Evolutionary conservation across 2,329 filamentous ascomycete species (phyloP), one percentile per base, ranked within the genome.

Genomic region (Ambrosiella beaveri): DNA sequence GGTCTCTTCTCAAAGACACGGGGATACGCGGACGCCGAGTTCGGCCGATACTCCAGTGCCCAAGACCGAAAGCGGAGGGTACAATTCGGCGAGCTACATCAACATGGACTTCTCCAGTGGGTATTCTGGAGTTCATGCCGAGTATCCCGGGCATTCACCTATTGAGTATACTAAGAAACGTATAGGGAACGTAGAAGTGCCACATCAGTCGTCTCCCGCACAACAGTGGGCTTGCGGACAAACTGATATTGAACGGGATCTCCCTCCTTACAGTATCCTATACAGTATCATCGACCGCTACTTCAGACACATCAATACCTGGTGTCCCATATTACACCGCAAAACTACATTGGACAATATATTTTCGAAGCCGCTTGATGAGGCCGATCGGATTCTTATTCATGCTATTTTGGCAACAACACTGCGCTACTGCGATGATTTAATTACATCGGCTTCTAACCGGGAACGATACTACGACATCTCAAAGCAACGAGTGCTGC

Each of bases 321-420:
- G 85, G 84, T 95, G 88, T 66, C 89, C 90, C 0, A 93, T 95
- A 27, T 73, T 95, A n/a, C 88, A 95, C 69, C 81, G 88, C 19
- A 82, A 86, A 65, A 82, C 85, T 3, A 95, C 88, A 0, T 70
- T 95, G 7, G 86, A 95, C 64, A 81, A 82, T 0, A 75, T 95
- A 0, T 95, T 95, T 64, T 88, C 88, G 1, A 80, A 82, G 72
- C 93, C 1, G 85, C 90, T 41, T 87, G 94, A 68, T 82, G 85
- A 54, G 27, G 11, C 37, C 1, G 89, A 95, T 66, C 78, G 85
- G 47, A 85, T 95, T 57, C 73, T 95, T 12, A 74, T 95, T 5
- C 88, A 95, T 68, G 85, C 90, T 4, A 94, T 95, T 58, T 88
- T 95, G 3, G 88, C 88, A 1, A 93, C 88, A 0, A 90, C 88